phyloP scores from a whole-genome alignment of 768 basidiomycete species.

The Mycena galericulata region DNA sequence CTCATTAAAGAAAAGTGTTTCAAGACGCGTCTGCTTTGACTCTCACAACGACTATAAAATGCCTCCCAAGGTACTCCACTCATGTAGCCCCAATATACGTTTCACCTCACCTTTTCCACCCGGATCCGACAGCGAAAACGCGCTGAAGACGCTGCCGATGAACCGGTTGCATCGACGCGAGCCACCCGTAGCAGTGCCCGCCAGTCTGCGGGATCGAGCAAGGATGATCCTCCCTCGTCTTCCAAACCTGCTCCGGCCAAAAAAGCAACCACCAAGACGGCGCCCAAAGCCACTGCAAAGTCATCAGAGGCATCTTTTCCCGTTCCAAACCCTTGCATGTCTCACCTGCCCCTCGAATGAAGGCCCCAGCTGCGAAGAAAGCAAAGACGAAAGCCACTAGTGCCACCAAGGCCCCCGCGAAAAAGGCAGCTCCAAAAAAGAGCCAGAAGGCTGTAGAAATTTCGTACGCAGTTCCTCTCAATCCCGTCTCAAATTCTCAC shows the following conservation, averaged over 20 bases:
- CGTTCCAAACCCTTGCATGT: neutral
- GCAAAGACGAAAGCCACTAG: constrained; percentile 45
- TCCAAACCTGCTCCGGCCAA: constrained; percentile 42
- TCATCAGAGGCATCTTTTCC: constrained; percentile 33
- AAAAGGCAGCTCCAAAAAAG: constrained; percentile 34
- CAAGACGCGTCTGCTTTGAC: no score
- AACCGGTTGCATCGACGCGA: constrained; percentile 54
- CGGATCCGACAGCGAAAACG: constrained; percentile 66
- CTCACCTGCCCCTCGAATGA: neutral
- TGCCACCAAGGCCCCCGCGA: constrained; percentile 33
- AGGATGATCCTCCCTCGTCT: constrained; percentile 42
- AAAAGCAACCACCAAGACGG: constrained; percentile 38
- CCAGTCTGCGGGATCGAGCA: constrained; percentile 29
- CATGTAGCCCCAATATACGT: neutral
- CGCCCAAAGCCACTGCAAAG: constrained; percentile 37
- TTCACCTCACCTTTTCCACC: neutral
- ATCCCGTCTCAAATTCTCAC: neutral
- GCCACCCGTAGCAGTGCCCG: constrained; percentile 60
- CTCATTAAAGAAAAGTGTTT: constrained; percentile 5
- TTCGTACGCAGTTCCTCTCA: constrained; percentile 12
- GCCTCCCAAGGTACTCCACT: constrained; percentile 51
- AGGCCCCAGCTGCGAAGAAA: constrained; percentile 55
- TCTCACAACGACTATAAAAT: constrained; percentile 34
- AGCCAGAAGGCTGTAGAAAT: constrained; percentile 28
- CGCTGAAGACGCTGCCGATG: constrained; percentile 51